Evolutionary conservation across 2,329 filamentous ascomycete species (phyloP), one percentile per base, ranked within the genome.

Genomic region (Chrysosporium keratinophilum): DNA sequence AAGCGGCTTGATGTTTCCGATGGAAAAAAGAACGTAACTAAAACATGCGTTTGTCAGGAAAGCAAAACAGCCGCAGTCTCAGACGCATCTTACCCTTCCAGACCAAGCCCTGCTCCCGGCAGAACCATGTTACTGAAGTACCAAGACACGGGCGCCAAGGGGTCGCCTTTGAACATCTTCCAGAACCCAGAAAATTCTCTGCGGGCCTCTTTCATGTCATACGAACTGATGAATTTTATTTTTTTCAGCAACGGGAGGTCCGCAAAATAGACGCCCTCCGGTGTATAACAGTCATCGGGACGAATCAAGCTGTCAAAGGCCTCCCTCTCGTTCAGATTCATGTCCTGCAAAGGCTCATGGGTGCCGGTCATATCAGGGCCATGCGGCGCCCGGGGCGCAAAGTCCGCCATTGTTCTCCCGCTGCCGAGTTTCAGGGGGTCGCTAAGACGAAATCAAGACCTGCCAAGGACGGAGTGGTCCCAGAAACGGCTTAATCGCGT

Each of bases 1-100:
- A 10, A 97, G 78, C 3, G 90, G 87, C 65, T 86, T 82, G 59
- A 97, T 76, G 70, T 95, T 96, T 55, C 91, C 91, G 62, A 97
- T 96, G 58, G 90, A 96, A 77, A 97, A 97, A 17, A 97, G 80
- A 41, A 96, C 90, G 66, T 96, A 97, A 63, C 88, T 82, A 54
- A 12, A n/a, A 6, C 34, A 42, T 41, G 42, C 28, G 3, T 47
- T 17, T 39, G 23, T 15, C 31, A 39, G 42, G 7, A n/a, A 3
- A 45, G 20, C 10, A 45, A 33, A 39, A 34, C 45, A 15, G 54
- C 33, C 19, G 14, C 50, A 35, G 52, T 37, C 14, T 2, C 6
- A 34, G 19, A 50, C 17, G 17, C n/a, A 17, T 68, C 74, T 57
- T 66, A 81, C 74, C 82, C 91, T 78, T 97, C 91, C 28, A 97